Conservation (phyloP, 2,329 filamentous ascomycete genomes). For the Chaetomiaceae sp. region DNA sequence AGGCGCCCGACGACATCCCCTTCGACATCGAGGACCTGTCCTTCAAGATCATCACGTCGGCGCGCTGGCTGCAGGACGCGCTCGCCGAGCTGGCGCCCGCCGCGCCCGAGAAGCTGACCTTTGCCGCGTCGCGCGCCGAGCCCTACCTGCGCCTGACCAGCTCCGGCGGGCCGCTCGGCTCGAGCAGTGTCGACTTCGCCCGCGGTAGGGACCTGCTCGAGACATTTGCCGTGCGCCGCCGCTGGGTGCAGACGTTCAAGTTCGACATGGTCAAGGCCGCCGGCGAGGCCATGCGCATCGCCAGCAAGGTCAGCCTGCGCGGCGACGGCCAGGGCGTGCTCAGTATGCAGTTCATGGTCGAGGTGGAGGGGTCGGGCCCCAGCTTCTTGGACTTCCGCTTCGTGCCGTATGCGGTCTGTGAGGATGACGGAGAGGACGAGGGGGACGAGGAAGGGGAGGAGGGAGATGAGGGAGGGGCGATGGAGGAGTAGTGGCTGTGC, state of each 20-base stretch:
- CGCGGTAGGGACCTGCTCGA: slow-evolving; percentile 63
- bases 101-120: slow-evolving; percentile 64
- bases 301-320: slow-evolving; percentile 85
- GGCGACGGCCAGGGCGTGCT: slow-evolving; percentile 85
- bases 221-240: slow-evolving; percentile 59
- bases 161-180: slow-evolving; percentile 51
- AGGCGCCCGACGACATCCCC: slow-evolving; percentile 73
- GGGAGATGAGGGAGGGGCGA: slow-evolving; percentile 23
- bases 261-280: slow-evolving; percentile 83
- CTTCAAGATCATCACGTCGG: slow-evolving; percentile 93
- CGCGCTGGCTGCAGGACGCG: slow-evolving; percentile 64
- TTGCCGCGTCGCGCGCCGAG: slow-evolving; percentile 56
- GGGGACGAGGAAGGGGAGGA: slow-evolving; percentile 33
- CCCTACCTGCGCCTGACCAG: slow-evolving; percentile 72
- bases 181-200: slow-evolving; percentile 61
- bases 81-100: slow-evolving; percentile 64
- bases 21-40: slow-evolving; percentile 73
- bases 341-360: slow-evolving; percentile 94
- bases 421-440: slow-evolving; percentile 48
- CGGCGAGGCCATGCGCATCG: slow-evolving; percentile 84
- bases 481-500: slow-evolving; percentile 4
- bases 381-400: slow-evolving; percentile 81
- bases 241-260: slow-evolving; percentile 69
- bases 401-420: slow-evolving; percentile 59
- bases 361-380: slow-evolving; percentile 62